Conservation (phyloP, 495 filamentous ascomycete genomes). For the Penicillium canescens region DNA sequence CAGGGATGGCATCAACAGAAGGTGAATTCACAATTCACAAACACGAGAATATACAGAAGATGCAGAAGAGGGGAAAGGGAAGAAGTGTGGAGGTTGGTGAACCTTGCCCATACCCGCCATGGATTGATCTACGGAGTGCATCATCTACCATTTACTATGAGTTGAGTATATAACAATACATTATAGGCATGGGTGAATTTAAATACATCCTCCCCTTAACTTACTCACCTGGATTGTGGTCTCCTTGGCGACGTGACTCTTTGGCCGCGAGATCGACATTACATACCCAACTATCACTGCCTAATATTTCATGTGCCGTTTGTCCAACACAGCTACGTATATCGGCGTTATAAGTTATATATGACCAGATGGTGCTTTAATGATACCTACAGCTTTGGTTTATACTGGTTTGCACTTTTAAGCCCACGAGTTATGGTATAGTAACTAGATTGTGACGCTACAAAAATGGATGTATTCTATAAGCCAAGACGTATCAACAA, state of each 20-base stretch:
- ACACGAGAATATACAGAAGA: conserved; percentile 2
- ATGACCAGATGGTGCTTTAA: background rate
- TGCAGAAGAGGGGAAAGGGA: conserved; percentile 6
- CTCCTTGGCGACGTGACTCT: conserved; percentile 22
- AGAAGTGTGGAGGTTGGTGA: background rate
- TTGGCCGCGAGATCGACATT: conserved; percentile 20
- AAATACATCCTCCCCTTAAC: too few species aligned
- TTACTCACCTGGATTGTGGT: conserved; percentile 16
- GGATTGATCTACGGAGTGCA: too few species aligned
- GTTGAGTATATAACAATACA: background rate
- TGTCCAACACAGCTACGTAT: background rate
- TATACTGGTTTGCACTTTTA: too few species aligned
- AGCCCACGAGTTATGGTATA: too few species aligned
- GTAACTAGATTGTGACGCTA: too few species aligned
- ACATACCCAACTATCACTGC: conserved; percentile 28
- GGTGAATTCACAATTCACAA: background rate
- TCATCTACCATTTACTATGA: background rate
- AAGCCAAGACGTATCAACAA: too few species aligned
- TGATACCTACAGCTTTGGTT: too few species aligned
- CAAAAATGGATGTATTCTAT: too few species aligned
- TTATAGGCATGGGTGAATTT: too few species aligned
- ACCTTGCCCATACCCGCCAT: too few species aligned
- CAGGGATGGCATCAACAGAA: background rate
- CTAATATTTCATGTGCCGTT: conserved; percentile 2
- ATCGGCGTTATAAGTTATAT: background rate